phyloP scores from a whole-genome alignment of 805 yeast species.

The Cyberlindnera samutprakarnensis region DNA sequence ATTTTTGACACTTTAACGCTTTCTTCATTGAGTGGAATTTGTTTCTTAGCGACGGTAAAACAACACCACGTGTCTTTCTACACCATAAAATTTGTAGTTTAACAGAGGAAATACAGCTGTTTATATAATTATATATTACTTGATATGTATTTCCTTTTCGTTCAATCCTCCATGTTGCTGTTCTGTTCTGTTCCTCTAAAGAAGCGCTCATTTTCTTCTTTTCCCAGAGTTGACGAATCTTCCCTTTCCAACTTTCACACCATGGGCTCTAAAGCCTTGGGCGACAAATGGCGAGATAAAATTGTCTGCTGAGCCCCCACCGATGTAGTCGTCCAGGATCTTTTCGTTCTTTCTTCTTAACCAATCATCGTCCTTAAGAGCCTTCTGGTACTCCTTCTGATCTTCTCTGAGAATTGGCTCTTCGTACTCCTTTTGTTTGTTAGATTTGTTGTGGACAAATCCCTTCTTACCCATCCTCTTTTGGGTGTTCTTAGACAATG shows the following conservation, averaged over 20 bases:
- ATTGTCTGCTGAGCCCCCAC: slow-evolving; percentile 89
- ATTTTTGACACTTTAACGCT: too few species aligned
- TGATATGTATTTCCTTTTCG: too few species aligned
- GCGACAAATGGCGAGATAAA: slow-evolving; percentile 81
- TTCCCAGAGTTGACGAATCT: slow-evolving; percentile 67
- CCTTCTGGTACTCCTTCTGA: slow-evolving; percentile 87
- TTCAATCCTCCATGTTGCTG: too few species aligned
- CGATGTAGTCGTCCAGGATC: slow-evolving; percentile 79
- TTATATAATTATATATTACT: too few species aligned
- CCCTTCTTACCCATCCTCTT: slow-evolving; percentile 75
- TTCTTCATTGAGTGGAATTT: too few species aligned
- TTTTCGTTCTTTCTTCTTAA: slow-evolving; percentile 81
- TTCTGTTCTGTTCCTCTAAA: too few species aligned
- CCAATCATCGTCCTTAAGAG: slow-evolving; percentile 84
- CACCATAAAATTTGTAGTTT: too few species aligned
- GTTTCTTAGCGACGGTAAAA: too few species aligned
- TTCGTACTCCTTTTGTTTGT: slow-evolving; percentile 38
- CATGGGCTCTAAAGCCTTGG: slow-evolving; percentile 52
- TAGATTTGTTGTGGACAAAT: slow-evolving; percentile 62
- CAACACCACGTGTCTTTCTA: too few species aligned
- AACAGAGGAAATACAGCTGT: too few species aligned
- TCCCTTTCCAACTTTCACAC: slow-evolving; percentile 81
- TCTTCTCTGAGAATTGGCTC: slow-evolving; percentile 76
- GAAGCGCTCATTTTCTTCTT: slow-evolving; percentile 26
- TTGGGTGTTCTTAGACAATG: slow-evolving; percentile 68